Base-by-base conservation (phyloP, 1,284 basidiomycete genomes). In the Spongiforma sp. region DNA sequence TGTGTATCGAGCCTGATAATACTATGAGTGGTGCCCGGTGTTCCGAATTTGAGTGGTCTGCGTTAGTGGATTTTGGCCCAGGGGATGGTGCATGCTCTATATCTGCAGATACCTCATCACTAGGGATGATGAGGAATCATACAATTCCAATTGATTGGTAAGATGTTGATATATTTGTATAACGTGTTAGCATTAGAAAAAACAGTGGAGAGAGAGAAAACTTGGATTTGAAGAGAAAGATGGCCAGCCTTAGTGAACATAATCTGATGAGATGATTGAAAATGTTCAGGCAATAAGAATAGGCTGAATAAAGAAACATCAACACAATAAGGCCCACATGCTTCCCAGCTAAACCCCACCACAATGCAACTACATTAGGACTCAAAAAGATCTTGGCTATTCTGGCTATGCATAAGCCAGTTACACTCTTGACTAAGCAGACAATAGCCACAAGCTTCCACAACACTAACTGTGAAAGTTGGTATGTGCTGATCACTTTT, bases 201-300 rank as follows among this genome's bases (percentile, higher is more conserved):
- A 46, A 9, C 1, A 28, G 19, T n/a, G n/a, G n/a, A 7, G 0
- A 46, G 57, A 60, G 21, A 55, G 26, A 50, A n/a, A n/a, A 79
- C 89, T 54, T 73, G 89, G 92, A 93, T 85, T 93, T 91, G 36
- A 93, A 77, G 12, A 92, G 75, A 74, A 93, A 93, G 57, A 93
- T 93, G 17, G 81, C 70, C 39, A 93, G 75, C n/a, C n/a, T n/a
- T 12, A 93, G 74, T 0, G 91, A 89, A 30, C 75, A 77, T 19
- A 93, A 76, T 21, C 91, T 93, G 65, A 28, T n/a, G n/a, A n/a
- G n/a, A n/a, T n/a, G n/a, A 34, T 41, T 0, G 19, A 57, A n/a
- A n/a, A 33, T n/a, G n/a, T n/a, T n/a, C n/a, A n/a, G n/a, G n/a
- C n/a, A n/a, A n/a, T n/a, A n/a, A n/a, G n/a, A n/a, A n/a, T n/a